These are phyloP conservation scores for Magnusiomyces clavatus DNA, from an alignment of 1,139 yeast species.

Conservation along the genomic window DNA sequence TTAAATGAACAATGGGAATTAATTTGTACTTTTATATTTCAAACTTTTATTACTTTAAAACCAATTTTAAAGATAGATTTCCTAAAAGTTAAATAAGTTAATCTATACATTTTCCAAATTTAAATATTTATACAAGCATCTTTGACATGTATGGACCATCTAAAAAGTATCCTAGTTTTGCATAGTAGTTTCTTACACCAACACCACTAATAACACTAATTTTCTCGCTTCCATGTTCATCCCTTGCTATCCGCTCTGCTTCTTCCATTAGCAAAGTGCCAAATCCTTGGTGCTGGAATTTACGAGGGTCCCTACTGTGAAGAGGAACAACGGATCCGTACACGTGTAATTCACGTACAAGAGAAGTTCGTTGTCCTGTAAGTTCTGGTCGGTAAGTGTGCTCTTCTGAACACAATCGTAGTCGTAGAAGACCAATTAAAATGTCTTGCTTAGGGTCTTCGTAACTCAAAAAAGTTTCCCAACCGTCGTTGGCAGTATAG, in stretches of 20 bases:
- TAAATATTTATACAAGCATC: conserved; percentile 24
- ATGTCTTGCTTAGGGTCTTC: conserved; percentile 98
- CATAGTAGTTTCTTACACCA: conserved; percentile 94
- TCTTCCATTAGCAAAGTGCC: conserved; percentile 97
- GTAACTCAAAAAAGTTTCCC: conserved; percentile 95
- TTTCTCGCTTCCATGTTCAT: conserved; percentile 89
- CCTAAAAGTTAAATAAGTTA: background rate
- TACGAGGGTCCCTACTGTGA: conserved; percentile 95
- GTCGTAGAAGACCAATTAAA: conserved; percentile 78
- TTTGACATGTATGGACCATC: conserved; percentile 98
- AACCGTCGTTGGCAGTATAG: conserved; percentile 95
- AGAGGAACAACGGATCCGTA: conserved; percentile 96
- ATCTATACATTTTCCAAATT: conserved; percentile 16
- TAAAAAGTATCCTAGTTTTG: conserved; percentile 78
- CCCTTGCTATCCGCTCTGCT: conserved; percentile 90
- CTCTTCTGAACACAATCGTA: conserved; percentile 82
- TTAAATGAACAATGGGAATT: too few species aligned
- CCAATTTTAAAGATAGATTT: background rate
- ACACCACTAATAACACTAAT: conserved; percentile 95
- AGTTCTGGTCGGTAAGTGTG: conserved; percentile 89
- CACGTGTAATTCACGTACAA: conserved; percentile 93
- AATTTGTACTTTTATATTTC: too few species aligned
- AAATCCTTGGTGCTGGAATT: conserved; percentile 98
- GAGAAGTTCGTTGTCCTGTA: conserved; percentile 74
- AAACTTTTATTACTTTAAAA: too few species aligned